phyloP scores from a whole-genome alignment of 331 rosid genomes.

The Rhamnella rubrinervis region DNA sequence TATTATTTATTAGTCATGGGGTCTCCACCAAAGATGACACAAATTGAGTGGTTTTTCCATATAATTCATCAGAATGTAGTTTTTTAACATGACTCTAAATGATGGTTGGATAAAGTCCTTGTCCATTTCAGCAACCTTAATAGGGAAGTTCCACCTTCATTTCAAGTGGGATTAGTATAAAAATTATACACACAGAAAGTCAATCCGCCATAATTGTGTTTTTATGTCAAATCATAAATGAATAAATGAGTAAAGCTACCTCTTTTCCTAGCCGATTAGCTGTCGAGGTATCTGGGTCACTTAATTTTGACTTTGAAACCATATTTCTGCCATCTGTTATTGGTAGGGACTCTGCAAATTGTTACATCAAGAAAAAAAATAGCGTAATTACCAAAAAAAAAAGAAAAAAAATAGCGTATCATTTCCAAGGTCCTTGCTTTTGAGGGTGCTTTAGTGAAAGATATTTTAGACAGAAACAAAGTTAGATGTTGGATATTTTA shows the following conservation, averaged over 20 bases:
- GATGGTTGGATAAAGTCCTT: slow-evolving; percentile 23
- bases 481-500: neutral
- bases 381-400: no score
- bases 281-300: neutral
- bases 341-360: neutral
- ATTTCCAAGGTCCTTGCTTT: no score
- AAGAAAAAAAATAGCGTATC: no score
- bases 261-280: neutral
- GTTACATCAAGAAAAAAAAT: no score
- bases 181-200: slow-evolving; percentile 11
- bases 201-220: slow-evolving; percentile 24
- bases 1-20: slow-evolving; percentile 30
- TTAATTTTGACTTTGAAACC: neutral
- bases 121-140: slow-evolving; percentile 33
- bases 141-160: slow-evolving; percentile 35
- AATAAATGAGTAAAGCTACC: neutral
- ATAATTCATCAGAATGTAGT: slow-evolving; percentile 16
- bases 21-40: slow-evolving; percentile 30
- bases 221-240: slow-evolving; percentile 17
- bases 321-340: neutral
- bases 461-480: neutral
- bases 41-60: slow-evolving; percentile 29
- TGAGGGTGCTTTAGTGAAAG: neutral
- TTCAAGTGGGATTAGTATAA: slow-evolving; percentile 40
- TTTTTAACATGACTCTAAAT: slow-evolving; percentile 13